These are phyloP conservation scores for Hypoxylon sp. DNA, from an alignment of 2,329 filamentous ascomycete genomes.

Conservation along the genomic window DNA sequence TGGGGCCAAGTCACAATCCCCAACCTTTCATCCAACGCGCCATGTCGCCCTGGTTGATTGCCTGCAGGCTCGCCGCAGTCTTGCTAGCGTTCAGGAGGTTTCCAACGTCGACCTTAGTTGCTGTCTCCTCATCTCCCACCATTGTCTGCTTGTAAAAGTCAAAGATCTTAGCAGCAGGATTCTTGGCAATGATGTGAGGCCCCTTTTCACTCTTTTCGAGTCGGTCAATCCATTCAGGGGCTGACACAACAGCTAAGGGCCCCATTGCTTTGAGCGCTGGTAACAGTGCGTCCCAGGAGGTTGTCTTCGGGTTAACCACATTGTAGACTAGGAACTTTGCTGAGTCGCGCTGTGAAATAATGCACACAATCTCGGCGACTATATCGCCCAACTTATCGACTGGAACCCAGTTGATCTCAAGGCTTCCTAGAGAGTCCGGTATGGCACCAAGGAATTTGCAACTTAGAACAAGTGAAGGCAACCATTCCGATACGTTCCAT, in stretches of 20 bases:
- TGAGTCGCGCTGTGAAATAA: no score
- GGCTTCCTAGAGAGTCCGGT: neutral
- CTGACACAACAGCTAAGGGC: neutral
- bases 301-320: neutral
- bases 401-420: conserved; percentile 7
- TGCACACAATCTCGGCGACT: neutral
- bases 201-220: neutral
- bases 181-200: neutral
- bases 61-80: neutral
- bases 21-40: neutral
- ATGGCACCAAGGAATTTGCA: neutral
- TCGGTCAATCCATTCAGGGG: neutral
- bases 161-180: neutral
- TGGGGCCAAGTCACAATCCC: neutral
- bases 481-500: conserved; percentile 1
- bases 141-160: conserved; percentile 9
- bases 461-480: neutral
- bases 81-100: conserved; percentile 1
- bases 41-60: neutral
- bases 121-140: neutral
- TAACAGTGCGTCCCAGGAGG: neutral
- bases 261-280: neutral
- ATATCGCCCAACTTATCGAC: neutral
- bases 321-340: conserved; percentile 1
- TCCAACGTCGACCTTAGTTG: neutral